A percentile compares a stretch with the other conserved stretches of the same genome.
These are phyloP conservation scores for Hemileccinum rubropunctum DNA, from an alignment of 768 basidiomycete species.

Conservation along the genomic window DNA sequence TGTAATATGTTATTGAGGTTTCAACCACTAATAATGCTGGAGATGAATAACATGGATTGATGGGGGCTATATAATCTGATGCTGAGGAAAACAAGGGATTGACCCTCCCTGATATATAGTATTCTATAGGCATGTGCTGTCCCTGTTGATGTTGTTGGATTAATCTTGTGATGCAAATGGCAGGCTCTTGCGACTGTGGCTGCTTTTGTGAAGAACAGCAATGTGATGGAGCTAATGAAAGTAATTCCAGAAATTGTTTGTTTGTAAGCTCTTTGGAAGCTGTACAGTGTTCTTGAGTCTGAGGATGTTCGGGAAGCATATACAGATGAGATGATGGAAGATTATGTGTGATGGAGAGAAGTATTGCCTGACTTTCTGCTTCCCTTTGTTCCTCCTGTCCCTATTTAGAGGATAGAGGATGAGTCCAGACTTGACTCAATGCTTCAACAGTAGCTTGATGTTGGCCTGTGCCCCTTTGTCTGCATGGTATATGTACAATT, in stretches of 20 bases:
- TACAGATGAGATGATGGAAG: background rate
- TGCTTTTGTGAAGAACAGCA: background rate
- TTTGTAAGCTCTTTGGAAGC: slow-evolving; percentile 8
- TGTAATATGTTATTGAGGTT: slow-evolving; percentile 10
- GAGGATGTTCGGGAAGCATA: background rate
- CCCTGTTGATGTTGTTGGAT: background rate
- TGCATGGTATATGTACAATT: slow-evolving; percentile 9
- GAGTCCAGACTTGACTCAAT: background rate
- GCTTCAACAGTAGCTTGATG: background rate
- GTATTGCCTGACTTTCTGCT: slow-evolving; percentile 6
- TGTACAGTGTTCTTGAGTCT: background rate
- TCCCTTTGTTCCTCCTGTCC: slow-evolving; percentile 3
- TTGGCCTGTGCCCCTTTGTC: background rate
- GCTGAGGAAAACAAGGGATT: slow-evolving; percentile 7
- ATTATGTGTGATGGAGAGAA: background rate
- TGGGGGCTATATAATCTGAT: background rate
- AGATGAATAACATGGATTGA: slow-evolving; percentile 4
- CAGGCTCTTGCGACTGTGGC: background rate
- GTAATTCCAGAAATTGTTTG: slow-evolving; percentile 26
- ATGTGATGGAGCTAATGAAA: slow-evolving; percentile 11
- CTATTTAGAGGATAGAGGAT: background rate
- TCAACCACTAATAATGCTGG: slow-evolving; percentile 1
- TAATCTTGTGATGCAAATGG: background rate
- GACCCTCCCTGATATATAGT: background rate
- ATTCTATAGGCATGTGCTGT: background rate